These are phyloP conservation scores for Fusarium floridanum DNA, from an alignment of 2,329 filamentous ascomycete species.

Conservation along the genomic window DNA sequence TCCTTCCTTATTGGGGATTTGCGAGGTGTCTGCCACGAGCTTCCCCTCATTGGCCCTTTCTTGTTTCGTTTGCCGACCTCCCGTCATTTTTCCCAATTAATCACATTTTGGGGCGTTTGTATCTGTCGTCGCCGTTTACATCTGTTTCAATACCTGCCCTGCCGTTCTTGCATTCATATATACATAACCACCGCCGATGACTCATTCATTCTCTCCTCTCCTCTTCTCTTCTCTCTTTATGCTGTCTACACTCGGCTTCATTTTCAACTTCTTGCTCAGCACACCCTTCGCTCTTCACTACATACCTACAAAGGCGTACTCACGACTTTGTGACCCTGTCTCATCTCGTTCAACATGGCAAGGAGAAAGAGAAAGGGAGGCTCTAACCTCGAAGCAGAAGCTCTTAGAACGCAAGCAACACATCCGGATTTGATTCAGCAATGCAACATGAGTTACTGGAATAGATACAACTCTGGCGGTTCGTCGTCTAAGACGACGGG, in stretches of 20 bases:
- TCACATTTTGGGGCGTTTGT: not conserved
- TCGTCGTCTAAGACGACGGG: not conserved
- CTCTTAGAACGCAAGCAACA: not conserved
- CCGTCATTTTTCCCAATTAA: not conserved
- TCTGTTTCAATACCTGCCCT: not conserved
- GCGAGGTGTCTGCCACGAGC: not conserved
- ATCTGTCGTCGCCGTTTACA: not conserved
- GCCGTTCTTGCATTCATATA: not conserved
- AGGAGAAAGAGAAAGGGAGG: not conserved
- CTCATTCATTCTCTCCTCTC: not conserved
- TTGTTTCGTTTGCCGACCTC: not conserved
- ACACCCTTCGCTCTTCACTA: not conserved
- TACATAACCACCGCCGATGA: not conserved
- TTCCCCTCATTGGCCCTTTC: not conserved
- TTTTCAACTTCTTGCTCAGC: not conserved
- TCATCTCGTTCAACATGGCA: not conserved
- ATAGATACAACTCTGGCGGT: not conserved
- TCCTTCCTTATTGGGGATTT: not conserved
- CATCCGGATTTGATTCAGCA: not conserved
- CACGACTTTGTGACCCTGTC: not conserved
- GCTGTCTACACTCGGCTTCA: not conserved
- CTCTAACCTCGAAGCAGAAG: not conserved
- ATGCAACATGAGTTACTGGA: not conserved
- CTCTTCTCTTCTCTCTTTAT: not conserved
- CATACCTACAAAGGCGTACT: not conserved